Percentiles rank a stretch among this genome's conserved stretches.
phyloP scores from a whole-genome alignment of 2,329 filamentous ascomycete genomes.

The Aspergillus latus region DNA sequence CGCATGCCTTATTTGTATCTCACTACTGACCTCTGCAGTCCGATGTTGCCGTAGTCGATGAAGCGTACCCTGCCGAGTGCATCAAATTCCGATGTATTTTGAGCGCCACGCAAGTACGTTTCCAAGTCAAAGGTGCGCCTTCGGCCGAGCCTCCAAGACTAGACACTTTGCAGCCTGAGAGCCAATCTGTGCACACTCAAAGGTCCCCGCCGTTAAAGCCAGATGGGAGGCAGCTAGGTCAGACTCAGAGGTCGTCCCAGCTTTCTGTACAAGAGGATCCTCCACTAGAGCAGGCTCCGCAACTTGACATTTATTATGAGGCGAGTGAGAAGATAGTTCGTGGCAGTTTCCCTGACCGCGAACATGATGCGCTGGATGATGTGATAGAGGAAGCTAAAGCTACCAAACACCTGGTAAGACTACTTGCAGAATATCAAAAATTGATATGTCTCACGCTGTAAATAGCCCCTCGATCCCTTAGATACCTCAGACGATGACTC shows the following conservation, averaged over 20 bases:
- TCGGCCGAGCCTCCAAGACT: conserved; percentile 15
- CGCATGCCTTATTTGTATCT: neutral
- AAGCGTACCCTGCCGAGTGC: conserved; percentile 69
- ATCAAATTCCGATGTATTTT: conserved; percentile 59
- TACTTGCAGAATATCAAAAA: neutral
- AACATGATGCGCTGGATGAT: conserved; percentile 60
- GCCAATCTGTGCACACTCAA: neutral
- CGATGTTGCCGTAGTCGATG: conserved; percentile 59
- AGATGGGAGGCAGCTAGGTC: conserved; percentile 17
- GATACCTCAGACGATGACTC: conserved; percentile 30
- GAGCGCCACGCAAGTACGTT: conserved; percentile 57
- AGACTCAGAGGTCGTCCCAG: conserved; percentile 21
- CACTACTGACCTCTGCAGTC: conserved; percentile 26
- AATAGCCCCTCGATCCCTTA: conserved; percentile 35
- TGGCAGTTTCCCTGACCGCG: conserved; percentile 15
- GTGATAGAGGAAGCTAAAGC: conserved; percentile 64
- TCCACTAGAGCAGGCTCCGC: neutral
- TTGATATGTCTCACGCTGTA: conserved; percentile 9
- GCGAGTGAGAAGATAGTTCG: conserved; percentile 1
- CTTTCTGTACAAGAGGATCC: conserved; percentile 2
- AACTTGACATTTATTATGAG: neutral
- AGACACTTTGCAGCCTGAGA: conserved; percentile 4
- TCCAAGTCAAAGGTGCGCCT: conserved; percentile 35
- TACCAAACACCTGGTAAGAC: conserved; percentile 56
- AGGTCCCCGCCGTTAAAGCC: conserved; percentile 33